These are phyloP conservation scores for Primulina eburnea DNA, from an alignment of 257 asterid genomes.

Conservation along the genomic window DNA sequence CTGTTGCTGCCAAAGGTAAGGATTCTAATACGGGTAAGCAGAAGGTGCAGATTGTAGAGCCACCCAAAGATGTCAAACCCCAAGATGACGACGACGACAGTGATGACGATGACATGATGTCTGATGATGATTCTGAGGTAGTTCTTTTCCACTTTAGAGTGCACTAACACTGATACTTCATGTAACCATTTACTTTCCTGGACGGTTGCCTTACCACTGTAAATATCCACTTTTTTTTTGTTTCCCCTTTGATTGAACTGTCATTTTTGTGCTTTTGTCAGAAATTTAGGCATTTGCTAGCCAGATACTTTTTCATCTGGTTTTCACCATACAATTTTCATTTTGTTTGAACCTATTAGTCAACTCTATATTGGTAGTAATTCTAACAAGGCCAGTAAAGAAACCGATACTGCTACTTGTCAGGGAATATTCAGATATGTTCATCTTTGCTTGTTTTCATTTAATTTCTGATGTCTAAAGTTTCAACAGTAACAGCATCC, in stretches of 20 bases:
- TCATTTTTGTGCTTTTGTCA: neutral
- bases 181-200: neutral
- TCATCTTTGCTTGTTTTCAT: neutral
- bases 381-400: neutral
- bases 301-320: neutral
- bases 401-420: neutral
- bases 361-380: neutral
- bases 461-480: neutral
- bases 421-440: neutral
- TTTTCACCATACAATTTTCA: neutral
- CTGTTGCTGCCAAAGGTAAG: constrained; percentile 40
- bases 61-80: constrained; percentile 27
- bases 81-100: constrained; percentile 32
- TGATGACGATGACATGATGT: constrained; percentile 42
- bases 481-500: constrained; percentile 1
- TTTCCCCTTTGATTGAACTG: neutral
- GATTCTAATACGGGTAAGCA: constrained; percentile 49
- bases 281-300: neutral
- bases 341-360: neutral
- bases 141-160: neutral
- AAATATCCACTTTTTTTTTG: constrained; percentile 1
- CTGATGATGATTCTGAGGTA: constrained; percentile 51
- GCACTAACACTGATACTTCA: neutral
- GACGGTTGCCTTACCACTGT: neutral
- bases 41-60: constrained; percentile 62